Base-by-base conservation (phyloP, 2,329 filamentous ascomycete genomes). In the Alternaria atra region DNA sequence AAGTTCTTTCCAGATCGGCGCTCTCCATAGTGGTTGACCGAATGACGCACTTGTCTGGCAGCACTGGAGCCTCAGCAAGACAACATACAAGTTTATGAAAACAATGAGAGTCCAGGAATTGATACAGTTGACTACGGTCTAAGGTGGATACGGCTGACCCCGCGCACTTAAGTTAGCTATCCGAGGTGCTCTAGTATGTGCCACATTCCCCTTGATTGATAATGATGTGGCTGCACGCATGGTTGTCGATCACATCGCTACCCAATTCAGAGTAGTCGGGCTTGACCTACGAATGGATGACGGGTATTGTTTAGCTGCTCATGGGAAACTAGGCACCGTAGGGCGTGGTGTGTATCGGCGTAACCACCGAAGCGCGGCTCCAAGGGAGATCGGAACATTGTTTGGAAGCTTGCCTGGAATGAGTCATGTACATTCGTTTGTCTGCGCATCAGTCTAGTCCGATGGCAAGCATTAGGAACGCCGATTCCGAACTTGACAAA, bases 1-100 rank as follows among this genome's bases (percentile, higher is more conserved):
- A 77, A 64, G 71, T 77, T 57, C 65, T 68, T 55, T 77, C 74
- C n/a, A 78, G 63, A 59, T 76, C 68, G 8, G 63, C 59, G 29
- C 60, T 63, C 53, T 68, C 72, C 72, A 74, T 42, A 8, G 5
- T 43, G 17, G 29, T 60, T 20, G 51, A 13, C 51, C 44, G 52
- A 34, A 59, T 58, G 60, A 57, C 64, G 66, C 66, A 48, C 52
- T 65, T 52, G 51, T 57, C 46, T 52, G 32, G 39, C 48, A 61
- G 52, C 25, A 30, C 17, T 47, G 5, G 1, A 15, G 52, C 12
- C 20, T 34, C n/a, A 32, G 52, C 52, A 25, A 44, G 7, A 27
- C 27, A 53, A 37, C 34, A 48, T 40, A 50, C 23, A 25, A 4
- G 17, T 5, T 30, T 27, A n/a, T 30, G n/a, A 52, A 46, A 40